phyloP scores from a whole-genome alignment of 768 basidiomycete species.

The Royoungia palumana region DNA sequence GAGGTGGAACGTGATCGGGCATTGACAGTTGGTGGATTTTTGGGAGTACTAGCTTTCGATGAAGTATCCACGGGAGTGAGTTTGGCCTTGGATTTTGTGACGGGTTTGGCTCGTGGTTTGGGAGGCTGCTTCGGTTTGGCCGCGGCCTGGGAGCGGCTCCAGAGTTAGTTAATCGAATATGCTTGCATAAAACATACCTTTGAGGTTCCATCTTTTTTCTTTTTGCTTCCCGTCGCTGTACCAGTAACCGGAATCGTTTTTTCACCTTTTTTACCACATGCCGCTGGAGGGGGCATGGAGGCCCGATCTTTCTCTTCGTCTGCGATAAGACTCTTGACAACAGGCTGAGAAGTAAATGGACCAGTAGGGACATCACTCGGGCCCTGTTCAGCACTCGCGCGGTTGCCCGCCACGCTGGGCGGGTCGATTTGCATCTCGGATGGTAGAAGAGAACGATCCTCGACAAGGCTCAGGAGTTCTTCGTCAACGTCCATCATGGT shows the following conservation, averaged over 20 bases:
- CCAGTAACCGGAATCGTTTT: constrained; percentile 7
- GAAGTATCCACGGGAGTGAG: constrained; percentile 7
- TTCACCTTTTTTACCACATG: constrained; percentile 24
- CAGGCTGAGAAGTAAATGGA: constrained; percentile 5
- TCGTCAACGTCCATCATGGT: constrained; percentile 49
- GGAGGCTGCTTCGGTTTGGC: constrained; percentile 28
- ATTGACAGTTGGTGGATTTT: constrained; percentile 25
- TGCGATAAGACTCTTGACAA: constrained; percentile 6
- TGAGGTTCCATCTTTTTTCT: constrained; percentile 25
- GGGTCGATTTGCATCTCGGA: constrained; percentile 1
- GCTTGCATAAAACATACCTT: constrained; percentile 13
- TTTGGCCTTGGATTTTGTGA: constrained; percentile 28
- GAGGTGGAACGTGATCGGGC: constrained; percentile 69
- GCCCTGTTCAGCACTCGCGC: not conserved
- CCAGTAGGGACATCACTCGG: constrained; percentile 3
- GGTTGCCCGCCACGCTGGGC: not conserved
- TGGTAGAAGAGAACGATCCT: constrained; percentile 37
- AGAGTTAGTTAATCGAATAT: not conserved
- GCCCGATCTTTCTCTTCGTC: constrained; percentile 39
- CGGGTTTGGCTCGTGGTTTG: constrained; percentile 33
- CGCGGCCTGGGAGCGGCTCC: constrained; percentile 10
- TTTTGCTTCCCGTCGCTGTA: constrained; percentile 32
- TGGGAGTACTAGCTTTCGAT: constrained; percentile 20
- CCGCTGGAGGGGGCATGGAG: constrained; percentile 57
- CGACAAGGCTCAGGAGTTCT: constrained; percentile 68